Conservation (phyloP, 192 early-diverging fungal genomes). For the Oehlia diaphana region DNA sequence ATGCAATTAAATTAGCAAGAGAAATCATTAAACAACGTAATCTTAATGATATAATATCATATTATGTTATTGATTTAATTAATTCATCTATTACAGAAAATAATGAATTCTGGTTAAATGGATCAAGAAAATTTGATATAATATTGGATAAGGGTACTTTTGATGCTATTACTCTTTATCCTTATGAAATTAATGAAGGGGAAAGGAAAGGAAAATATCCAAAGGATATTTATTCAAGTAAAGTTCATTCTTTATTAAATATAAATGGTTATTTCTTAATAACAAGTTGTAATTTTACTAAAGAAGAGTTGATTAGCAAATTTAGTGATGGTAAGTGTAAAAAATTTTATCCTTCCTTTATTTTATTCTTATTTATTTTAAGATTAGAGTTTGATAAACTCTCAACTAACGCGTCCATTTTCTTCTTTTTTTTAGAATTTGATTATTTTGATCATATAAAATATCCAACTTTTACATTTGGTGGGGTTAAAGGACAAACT, state of each 20-base stretch:
- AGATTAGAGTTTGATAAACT: too few relatives aligned
- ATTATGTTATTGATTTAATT: constrained; percentile 61
- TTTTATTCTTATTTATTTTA: neutral
- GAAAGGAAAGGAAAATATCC: neutral
- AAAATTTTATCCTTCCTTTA: neutral
- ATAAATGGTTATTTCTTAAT: constrained; percentile 75
- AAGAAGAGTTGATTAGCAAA: constrained; percentile 72
- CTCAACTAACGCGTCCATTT: too few relatives aligned
- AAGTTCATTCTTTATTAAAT: constrained; percentile 34
- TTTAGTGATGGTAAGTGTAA: constrained; percentile 55
- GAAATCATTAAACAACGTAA: constrained; percentile 56
- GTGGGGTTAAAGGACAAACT: constrained; percentile 85
- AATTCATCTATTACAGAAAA: constrained; percentile 13
- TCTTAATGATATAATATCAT: constrained; percentile 47
- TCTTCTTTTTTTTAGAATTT: constrained; percentile 42
- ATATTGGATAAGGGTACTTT: constrained; percentile 93
- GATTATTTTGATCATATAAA: constrained; percentile 69
- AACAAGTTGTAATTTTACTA: constrained; percentile 94
- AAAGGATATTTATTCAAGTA: neutral
- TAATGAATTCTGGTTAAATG: neutral
- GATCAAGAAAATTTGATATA: constrained; percentile 50
- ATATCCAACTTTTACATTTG: constrained; percentile 86
- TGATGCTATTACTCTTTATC: constrained; percentile 80
- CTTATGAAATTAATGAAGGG: neutral
- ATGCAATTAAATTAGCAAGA: constrained; percentile 72